Conservation (phyloP, 192 early-diverging fungal genomes). For the Phlyctochytrium planicorne region DNA sequence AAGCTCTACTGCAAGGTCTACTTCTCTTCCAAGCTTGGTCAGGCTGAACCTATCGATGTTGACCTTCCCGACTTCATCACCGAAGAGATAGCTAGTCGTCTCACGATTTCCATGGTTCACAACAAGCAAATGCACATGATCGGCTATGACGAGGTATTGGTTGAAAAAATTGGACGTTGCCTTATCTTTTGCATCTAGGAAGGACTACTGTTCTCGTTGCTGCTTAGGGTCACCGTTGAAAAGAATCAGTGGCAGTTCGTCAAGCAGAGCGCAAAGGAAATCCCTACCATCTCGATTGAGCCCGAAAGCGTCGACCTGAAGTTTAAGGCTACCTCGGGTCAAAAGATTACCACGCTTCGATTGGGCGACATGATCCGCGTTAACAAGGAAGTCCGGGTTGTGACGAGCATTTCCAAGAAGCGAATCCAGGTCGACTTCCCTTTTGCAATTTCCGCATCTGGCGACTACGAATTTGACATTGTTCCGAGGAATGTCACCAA, state of each 20-base stretch:
- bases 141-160: not conserved
- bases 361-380: not conserved
- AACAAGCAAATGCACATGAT: not conserved
- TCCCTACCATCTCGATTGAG: not conserved
- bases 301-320: not conserved
- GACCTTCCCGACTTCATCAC: not conserved
- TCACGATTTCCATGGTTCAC: not conserved
- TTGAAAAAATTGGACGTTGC: not conserved
- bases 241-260: slow-evolving; percentile 1
- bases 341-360: not conserved
- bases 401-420: not conserved
- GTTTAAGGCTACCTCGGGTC: not conserved
- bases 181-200: not conserved
- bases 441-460: not conserved
- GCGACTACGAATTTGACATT: not conserved
- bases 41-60: not conserved
- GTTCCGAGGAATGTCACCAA: not conserved
- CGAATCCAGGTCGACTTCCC: not conserved
- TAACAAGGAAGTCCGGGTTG: not conserved
- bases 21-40: not conserved
- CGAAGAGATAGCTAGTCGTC: not conserved
- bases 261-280: not conserved
- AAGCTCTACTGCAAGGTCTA: not conserved
- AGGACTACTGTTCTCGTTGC: not conserved
- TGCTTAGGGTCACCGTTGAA: not conserved